phyloP scores from a whole-genome alignment of 257 asterid genomes.

The Lithospermum erythrorhizon region DNA sequence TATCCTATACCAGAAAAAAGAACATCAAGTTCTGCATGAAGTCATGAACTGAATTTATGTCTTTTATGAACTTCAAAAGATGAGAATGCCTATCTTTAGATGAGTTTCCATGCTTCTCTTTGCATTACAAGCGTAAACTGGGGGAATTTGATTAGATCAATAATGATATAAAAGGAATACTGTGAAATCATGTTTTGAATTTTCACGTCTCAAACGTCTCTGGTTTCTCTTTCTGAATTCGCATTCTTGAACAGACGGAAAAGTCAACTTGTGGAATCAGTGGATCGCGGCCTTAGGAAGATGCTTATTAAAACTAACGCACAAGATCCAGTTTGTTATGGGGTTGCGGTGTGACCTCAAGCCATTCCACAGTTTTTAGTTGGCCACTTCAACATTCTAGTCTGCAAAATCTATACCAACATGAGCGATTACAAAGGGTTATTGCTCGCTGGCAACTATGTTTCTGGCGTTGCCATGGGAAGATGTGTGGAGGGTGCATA shows the following conservation, averaged over 20 bases:
- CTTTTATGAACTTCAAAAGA: too few species aligned
- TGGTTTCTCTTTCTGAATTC: constrained; percentile 13
- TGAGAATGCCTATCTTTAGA: too few species aligned
- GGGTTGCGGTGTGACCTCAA: constrained; percentile 89
- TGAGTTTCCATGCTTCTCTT: too few species aligned
- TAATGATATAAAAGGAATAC: neutral
- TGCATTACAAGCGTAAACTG: too few species aligned
- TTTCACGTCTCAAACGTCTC: constrained; percentile 1
- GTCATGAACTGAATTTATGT: too few species aligned
- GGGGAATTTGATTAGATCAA: too few species aligned
- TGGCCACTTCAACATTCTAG: constrained; percentile 72
- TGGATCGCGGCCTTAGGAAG: constrained; percentile 89
- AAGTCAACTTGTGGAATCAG: constrained; percentile 76
- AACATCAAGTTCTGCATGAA: too few species aligned
- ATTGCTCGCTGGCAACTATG: constrained; percentile 87
- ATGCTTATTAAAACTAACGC: constrained; percentile 71
- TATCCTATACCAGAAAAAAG: too few species aligned
- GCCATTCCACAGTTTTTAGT: constrained; percentile 91
- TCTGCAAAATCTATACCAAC: constrained; percentile 46
- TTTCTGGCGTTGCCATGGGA: constrained; percentile 88
- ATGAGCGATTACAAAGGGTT: constrained; percentile 52
- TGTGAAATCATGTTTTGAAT: neutral
- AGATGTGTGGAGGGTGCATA: constrained; percentile 91
- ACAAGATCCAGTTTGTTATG: constrained; percentile 49
- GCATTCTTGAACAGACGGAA: constrained; percentile 44